These are phyloP conservation scores for Ilyonectria destructans DNA, from an alignment of 2,329 filamentous ascomycete species.

Conservation along the genomic window DNA sequence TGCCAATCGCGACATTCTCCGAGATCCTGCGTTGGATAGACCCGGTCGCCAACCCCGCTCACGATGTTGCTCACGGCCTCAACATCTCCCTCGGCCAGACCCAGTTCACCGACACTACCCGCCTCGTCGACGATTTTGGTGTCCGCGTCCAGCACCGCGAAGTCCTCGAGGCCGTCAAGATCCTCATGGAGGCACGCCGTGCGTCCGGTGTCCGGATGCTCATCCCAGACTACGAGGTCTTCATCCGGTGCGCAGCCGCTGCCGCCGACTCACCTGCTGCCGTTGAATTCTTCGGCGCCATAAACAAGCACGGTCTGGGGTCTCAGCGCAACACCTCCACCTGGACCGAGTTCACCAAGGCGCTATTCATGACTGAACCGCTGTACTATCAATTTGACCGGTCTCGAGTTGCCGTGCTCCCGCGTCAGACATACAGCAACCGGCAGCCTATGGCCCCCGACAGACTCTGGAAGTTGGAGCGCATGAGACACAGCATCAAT, in stretches of 20 bases:
- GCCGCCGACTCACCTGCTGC: constrained; percentile 56
- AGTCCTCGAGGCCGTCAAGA: constrained; percentile 56
- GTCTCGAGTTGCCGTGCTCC: constrained; percentile 56
- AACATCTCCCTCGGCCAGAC: constrained; percentile 59
- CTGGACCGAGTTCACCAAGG: constrained; percentile 65
- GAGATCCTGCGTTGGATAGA: constrained; percentile 76
- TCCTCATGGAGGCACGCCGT: constrained; percentile 54
- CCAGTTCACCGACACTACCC: constrained; percentile 56
- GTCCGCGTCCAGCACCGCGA: constrained; percentile 60
- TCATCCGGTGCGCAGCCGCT: constrained; percentile 66
- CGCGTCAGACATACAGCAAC: constrained; percentile 58
- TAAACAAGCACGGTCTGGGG: constrained; percentile 48
- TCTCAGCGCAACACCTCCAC: constrained; percentile 52
- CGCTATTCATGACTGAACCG: constrained; percentile 64
- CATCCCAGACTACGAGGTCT: constrained; percentile 61
- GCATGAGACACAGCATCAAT: constrained; percentile 51
- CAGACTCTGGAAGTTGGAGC: constrained; percentile 50
- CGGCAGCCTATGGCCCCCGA: constrained; percentile 28
- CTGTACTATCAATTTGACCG: constrained; percentile 65
- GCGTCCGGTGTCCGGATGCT: constrained; percentile 49
- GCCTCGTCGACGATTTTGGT: constrained; percentile 61
- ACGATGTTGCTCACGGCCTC: constrained; percentile 65
- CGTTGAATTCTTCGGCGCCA: constrained; percentile 54
- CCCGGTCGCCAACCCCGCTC: constrained; percentile 65
- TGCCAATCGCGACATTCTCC: constrained; percentile 73